phyloP scores from a whole-genome alignment of 2,329 filamentous ascomycete species.

The Alternaria hordeiaustralica region DNA sequence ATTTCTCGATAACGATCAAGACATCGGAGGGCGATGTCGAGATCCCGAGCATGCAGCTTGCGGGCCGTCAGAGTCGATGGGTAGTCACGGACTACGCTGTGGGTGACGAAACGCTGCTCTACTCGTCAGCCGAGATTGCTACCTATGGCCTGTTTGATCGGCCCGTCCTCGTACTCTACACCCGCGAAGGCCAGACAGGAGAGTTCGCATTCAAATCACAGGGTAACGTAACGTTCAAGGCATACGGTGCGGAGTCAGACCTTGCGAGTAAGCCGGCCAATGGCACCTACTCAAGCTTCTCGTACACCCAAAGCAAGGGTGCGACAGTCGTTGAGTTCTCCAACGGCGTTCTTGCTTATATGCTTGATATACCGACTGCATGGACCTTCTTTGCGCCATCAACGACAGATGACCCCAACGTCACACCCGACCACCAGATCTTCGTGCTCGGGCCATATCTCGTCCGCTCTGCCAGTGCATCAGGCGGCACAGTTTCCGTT shows the following conservation, averaged over 20 bases:
- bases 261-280: constrained; percentile 38
- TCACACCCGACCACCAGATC: constrained; percentile 54
- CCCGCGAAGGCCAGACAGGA: constrained; percentile 57
- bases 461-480: constrained; percentile 50
- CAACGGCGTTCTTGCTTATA: constrained; percentile 58
- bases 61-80: constrained; percentile 62
- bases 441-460: constrained; percentile 40
- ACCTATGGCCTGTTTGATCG: constrained; percentile 58
- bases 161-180: constrained; percentile 58
- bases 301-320: constrained; percentile 57
- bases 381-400: constrained; percentile 65
- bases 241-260: constrained; percentile 49
- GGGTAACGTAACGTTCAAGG: constrained; percentile 49
- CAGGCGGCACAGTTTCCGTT: constrained; percentile 52
- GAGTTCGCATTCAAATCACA: constrained; percentile 58
- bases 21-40: constrained; percentile 56
- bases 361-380: constrained; percentile 61
- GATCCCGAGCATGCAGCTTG: constrained; percentile 57
- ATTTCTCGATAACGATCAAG: constrained; percentile 56
- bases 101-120: constrained; percentile 57
- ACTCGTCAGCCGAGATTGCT: constrained; percentile 60
- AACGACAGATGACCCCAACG: constrained; percentile 55
- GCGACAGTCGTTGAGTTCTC: constrained; percentile 57
- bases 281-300: constrained; percentile 41
- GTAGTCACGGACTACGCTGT: constrained; percentile 61